Evolutionary conservation across 176 grass and related monocot genomes (phyloP).

Genomic region (Bothriochloa decipiens): DNA sequence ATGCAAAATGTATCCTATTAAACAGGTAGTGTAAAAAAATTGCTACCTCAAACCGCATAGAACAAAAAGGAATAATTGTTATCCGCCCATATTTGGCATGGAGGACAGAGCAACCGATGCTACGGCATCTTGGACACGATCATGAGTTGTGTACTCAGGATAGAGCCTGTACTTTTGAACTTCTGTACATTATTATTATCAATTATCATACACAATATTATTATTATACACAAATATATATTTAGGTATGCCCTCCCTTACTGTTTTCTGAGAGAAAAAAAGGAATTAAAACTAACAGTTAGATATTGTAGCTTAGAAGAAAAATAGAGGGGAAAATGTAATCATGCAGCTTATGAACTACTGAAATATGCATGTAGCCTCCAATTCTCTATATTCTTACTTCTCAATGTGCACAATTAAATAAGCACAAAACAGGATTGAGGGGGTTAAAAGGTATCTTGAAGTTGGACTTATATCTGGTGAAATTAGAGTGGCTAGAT

Average conservation of each 20-base stretch:
- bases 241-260: background rate
- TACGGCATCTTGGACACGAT: background rate
- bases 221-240: background rate
- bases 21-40: constrained; percentile 36
- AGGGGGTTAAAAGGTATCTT: background rate
- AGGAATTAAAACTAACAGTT: background rate
- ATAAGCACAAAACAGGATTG: background rate
- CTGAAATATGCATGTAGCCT: background rate
- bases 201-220: too few species aligned
- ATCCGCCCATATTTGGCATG: constrained; percentile 1
- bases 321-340: background rate
- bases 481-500: background rate
- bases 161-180: background rate
- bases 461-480: background rate
- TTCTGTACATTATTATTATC: background rate
- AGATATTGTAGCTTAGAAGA: background rate
- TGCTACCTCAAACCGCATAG: background rate
- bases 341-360: background rate
- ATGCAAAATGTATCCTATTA: constrained; percentile 20
- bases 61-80: background rate
- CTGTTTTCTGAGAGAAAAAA: background rate
- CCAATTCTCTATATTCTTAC: background rate
- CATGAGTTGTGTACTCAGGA: background rate
- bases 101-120: background rate
- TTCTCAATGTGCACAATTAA: background rate